Percentiles rank a stretch among this genome's conserved stretches.
phyloP scores from a whole-genome alignment of 805 yeast species.

The Kuraishia borneana region DNA sequence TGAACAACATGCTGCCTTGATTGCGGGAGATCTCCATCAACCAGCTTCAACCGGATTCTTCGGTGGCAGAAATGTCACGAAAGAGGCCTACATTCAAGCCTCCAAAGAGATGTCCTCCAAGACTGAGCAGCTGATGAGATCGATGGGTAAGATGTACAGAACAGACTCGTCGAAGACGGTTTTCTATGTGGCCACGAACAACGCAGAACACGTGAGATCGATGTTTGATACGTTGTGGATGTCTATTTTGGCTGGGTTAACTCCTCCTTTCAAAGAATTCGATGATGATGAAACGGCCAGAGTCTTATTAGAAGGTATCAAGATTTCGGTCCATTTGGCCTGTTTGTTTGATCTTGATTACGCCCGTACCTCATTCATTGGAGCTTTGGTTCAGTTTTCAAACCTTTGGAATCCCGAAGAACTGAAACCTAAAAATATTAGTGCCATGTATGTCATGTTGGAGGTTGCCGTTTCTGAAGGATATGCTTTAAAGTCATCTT shows the following conservation, averaged over 20 bases:
- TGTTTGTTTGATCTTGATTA: conserved; percentile 74
- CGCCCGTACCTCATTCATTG: conserved; percentile 81
- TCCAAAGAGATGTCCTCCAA: conserved; percentile 85
- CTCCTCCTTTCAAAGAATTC: conserved; percentile 86
- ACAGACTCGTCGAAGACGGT: conserved; percentile 30
- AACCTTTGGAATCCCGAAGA: conserved; percentile 71
- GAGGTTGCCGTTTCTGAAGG: conserved; percentile 77
- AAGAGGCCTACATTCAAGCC: conserved; percentile 86
- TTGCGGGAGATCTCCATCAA: conserved; percentile 47
- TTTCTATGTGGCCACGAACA: conserved; percentile 68
- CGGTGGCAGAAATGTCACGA: conserved; percentile 54
- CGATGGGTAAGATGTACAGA: conserved; percentile 38
- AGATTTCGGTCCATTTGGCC: conserved; percentile 71
- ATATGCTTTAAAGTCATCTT: conserved; percentile 57
- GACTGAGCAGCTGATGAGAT: conserved; percentile 74
- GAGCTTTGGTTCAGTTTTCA: conserved; percentile 82
- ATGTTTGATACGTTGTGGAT: conserved; percentile 95
- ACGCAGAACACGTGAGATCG: conserved; percentile 82
- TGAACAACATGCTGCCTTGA: conserved; percentile 86
- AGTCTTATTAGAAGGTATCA: conserved; percentile 76
- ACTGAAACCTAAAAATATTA: conserved; percentile 68
- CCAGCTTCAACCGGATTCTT: conserved; percentile 31
- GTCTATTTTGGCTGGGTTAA: conserved; percentile 89
- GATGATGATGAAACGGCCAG: conserved; percentile 63
- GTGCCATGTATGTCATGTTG: conserved; percentile 64